phyloP scores from a whole-genome alignment of 768 basidiomycete genomes.

The Hericium rajendrae region DNA sequence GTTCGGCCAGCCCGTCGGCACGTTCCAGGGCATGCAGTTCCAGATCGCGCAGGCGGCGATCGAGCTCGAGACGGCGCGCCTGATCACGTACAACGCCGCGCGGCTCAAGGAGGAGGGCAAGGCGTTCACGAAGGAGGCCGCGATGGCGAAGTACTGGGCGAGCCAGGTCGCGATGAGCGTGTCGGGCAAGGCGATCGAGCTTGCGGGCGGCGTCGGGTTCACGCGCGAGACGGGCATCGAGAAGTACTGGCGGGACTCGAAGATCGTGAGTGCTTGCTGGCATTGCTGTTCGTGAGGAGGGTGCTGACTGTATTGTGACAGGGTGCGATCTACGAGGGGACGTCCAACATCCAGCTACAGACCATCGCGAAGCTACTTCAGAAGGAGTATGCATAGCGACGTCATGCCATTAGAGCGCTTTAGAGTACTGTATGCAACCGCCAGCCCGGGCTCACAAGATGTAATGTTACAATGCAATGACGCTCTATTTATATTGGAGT shows the following conservation, averaged over 20 bases:
- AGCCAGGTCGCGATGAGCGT: conserved; percentile 86
- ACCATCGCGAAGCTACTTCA: conserved; percentile 92
- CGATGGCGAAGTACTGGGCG: conserved; percentile 95
- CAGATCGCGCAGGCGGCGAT: conserved; percentile 87
- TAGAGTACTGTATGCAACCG: neutral
- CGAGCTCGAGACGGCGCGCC: conserved; percentile 81
- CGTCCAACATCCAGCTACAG: conserved; percentile 95
- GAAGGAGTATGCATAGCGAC: conserved; percentile 60
- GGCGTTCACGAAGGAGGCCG: conserved; percentile 85
- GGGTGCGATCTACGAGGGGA: conserved; percentile 91
- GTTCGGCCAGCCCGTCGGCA: conserved; percentile 89
- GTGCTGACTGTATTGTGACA: conserved; percentile 19
- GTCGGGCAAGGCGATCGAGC: conserved; percentile 86
- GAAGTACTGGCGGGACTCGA: conserved; percentile 94
- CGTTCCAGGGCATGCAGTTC: conserved; percentile 94
- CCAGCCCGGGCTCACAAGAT: neutral
- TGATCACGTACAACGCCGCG: conserved; percentile 95
- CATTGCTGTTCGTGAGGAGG: neutral
- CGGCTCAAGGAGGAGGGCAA: conserved; percentile 86
- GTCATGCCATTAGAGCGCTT: too few species aligned
- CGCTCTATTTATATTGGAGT: neutral
- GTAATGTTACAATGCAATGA: neutral
- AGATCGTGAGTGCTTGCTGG: conserved; percentile 59
- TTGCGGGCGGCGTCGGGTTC: conserved; percentile 90
- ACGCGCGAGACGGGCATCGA: conserved; percentile 93